These are phyloP conservation scores for Rhazya stricta DNA, from an alignment of 257 asterid species.

Conservation along the genomic window DNA sequence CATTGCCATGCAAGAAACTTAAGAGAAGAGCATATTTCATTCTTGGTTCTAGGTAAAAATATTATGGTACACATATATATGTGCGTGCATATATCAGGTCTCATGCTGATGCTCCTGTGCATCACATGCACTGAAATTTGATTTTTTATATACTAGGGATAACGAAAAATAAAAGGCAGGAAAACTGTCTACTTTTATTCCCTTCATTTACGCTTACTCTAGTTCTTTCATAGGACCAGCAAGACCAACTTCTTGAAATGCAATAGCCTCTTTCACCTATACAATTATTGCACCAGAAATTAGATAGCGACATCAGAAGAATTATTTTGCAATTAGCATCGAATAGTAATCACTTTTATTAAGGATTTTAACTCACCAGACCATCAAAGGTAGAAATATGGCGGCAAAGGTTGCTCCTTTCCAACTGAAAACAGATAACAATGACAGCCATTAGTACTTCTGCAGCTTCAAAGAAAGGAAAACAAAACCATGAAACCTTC, in stretches of 20 bases:
- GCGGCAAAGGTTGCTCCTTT: slow-evolving; percentile 59
- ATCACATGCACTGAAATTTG: neutral
- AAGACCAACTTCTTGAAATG: slow-evolving; percentile 53
- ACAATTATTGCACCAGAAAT: slow-evolving; percentile 9
- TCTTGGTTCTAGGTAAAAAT: neutral
- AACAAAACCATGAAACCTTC: neutral
- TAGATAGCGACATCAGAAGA: slow-evolving; percentile 9
- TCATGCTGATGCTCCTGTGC: too few species aligned
- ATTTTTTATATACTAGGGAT: neutral
- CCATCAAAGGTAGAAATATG: slow-evolving; percentile 43
- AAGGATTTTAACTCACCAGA: slow-evolving; percentile 45
- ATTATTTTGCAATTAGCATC: slow-evolving; percentile 9
- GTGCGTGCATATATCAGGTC: neutral
- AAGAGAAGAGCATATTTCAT: neutral
- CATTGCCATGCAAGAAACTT: neutral
- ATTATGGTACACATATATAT: neutral
- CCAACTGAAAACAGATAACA: slow-evolving; percentile 53
- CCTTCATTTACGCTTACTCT: slow-evolving; percentile 42
- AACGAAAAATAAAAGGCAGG: neutral
- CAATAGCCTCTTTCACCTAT: slow-evolving; percentile 80
- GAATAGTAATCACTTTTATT: slow-evolving; percentile 4
- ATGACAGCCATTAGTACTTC: slow-evolving; percentile 1
- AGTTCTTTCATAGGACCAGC: slow-evolving; percentile 36
- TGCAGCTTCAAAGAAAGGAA: slow-evolving; percentile 9
- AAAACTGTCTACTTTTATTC: neutral